Percentiles rank a stretch among this genome's conserved stretches.
Conservation (phyloP, 768 basidiomycete species). For the Leccinellum albellum region DNA sequence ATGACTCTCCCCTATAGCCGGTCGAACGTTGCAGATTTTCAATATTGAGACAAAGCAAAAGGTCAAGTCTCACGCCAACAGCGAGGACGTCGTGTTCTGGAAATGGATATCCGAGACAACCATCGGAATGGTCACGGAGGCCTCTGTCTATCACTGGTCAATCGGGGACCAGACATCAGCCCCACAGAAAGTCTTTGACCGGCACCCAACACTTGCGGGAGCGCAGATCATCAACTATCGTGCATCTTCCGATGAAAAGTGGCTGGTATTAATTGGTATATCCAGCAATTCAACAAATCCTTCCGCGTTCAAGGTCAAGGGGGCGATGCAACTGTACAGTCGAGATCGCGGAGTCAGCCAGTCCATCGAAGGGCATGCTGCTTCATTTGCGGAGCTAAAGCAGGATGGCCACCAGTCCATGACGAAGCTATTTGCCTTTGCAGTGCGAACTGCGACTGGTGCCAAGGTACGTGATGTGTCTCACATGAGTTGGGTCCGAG, state of each 20-base stretch:
- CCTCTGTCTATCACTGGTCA: conserved; percentile 90
- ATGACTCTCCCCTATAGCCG: conserved; percentile 49
- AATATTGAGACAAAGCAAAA: conserved; percentile 98
- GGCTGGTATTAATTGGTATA: conserved; percentile 96
- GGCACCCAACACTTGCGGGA: conserved; percentile 89
- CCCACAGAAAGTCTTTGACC: conserved; percentile 93
- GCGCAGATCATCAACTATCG: conserved; percentile 99
- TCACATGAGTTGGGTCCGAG: neutral
- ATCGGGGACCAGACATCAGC: conserved; percentile 69
- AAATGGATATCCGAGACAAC: conserved; percentile 93
- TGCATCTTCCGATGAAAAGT: conserved; percentile 87
- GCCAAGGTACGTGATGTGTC: conserved; percentile 70
- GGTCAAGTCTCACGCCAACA: conserved; percentile 92
- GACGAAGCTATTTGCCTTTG: conserved; percentile 92
- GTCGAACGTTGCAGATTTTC: conserved; percentile 93
- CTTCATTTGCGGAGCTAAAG: conserved; percentile 90
- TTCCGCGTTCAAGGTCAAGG: conserved; percentile 97
- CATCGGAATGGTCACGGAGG: conserved; percentile 93
- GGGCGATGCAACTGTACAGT: conserved; percentile 96
- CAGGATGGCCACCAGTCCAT: conserved; percentile 80
- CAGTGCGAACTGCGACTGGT: conserved; percentile 93
- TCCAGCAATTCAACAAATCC: conserved; percentile 90
- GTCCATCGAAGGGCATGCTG: conserved; percentile 98
- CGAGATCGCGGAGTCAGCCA: conserved; percentile 90
- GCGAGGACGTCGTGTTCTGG: conserved; percentile 96